A percentile compares a stretch with the other conserved stretches of the same genome.
These are phyloP conservation scores for Corchorus olitorius DNA, from an alignment of 345 rosid species.

Conservation along the genomic window DNA sequence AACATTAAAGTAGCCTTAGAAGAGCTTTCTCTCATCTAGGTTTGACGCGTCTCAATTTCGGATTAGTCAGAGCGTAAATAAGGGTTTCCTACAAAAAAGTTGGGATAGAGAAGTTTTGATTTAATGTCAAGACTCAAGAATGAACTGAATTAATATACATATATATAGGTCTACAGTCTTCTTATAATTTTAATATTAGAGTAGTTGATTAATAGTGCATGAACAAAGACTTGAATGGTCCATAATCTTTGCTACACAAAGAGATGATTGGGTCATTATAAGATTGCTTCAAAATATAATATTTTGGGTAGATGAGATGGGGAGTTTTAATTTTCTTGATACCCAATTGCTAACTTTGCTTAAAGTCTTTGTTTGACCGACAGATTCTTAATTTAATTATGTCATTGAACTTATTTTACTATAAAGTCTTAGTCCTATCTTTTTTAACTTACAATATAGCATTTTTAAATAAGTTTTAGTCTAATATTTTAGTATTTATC, in stretches of 20 bases:
- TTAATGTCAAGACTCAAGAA: too few relatives aligned
- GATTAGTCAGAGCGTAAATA: too few relatives aligned
- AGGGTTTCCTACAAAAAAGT: too few relatives aligned
- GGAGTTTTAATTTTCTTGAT: not conserved
- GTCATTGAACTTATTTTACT: not conserved
- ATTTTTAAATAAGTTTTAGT: slow-evolving; percentile 34
- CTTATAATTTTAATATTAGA: not conserved
- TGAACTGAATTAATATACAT: not conserved
- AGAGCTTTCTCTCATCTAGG: too few relatives aligned
- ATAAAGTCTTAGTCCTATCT: slow-evolving; percentile 7
- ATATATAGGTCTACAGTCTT: not conserved
- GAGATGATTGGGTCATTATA: slow-evolving; percentile 7
- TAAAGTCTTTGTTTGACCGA: slow-evolving; percentile 27
- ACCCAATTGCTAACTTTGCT: slow-evolving; percentile 1
- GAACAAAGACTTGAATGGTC: not conserved
- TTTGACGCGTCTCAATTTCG: too few relatives aligned
- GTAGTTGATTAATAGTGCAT: not conserved
- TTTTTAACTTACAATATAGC: not conserved
- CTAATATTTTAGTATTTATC: not conserved
- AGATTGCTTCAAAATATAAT: not conserved
- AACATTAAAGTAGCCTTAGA: too few relatives aligned
- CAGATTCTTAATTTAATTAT: slow-evolving; percentile 15
- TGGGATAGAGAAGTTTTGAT: too few relatives aligned
- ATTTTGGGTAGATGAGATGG: not conserved
- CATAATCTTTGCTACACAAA: not conserved